Evolutionary conservation across 202 grass and related monocot species (phyloP).

Genomic region (Saccharum hybrid): DNA sequence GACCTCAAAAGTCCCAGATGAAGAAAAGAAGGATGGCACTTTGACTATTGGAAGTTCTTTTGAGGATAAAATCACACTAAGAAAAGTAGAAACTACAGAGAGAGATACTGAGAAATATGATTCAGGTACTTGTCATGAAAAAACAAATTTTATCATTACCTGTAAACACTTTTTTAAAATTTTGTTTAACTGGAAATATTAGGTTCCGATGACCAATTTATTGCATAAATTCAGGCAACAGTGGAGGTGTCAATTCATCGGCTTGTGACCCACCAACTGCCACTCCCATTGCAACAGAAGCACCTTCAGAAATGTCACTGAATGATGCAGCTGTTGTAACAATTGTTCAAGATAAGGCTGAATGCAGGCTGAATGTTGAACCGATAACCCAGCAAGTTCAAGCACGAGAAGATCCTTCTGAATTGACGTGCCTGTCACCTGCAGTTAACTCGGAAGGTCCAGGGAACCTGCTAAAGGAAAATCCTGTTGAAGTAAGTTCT

Average conservation of each 20-base stretch:
- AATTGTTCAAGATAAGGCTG: slow-evolving; percentile 62
- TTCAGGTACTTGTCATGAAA: slow-evolving; percentile 57
- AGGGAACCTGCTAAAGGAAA: slow-evolving; percentile 36
- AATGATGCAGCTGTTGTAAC: slow-evolving; percentile 58
- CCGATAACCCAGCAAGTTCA: slow-evolving; percentile 38
- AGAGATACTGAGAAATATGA: slow-evolving; percentile 35
- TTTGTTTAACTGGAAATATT: slow-evolving; percentile 11
- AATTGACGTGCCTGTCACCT: slow-evolving; percentile 24
- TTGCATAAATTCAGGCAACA: slow-evolving; percentile 35
- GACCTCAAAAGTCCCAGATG: slow-evolving; percentile 14
- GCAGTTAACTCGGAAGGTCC: slow-evolving; percentile 19
- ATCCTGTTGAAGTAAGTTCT: slow-evolving; percentile 40
- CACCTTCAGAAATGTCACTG: slow-evolving; percentile 51
- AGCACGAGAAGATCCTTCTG: slow-evolving; percentile 43
- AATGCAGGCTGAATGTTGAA: slow-evolving; percentile 50
- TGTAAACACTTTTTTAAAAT: slow-evolving; percentile 15
- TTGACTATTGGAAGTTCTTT: slow-evolving; percentile 50
- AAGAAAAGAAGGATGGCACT: slow-evolving; percentile 40
- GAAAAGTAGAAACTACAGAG: slow-evolving; percentile 35
- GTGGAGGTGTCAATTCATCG: slow-evolving; percentile 51
- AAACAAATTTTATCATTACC: neutral
- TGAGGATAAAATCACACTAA: slow-evolving; percentile 39
- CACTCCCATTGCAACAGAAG: slow-evolving; percentile 42
- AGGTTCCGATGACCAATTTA: neutral
- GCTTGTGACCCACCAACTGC: slow-evolving; percentile 39